Conservation (phyloP, 208 protist species). For the Crithidia mellificae region DNA sequence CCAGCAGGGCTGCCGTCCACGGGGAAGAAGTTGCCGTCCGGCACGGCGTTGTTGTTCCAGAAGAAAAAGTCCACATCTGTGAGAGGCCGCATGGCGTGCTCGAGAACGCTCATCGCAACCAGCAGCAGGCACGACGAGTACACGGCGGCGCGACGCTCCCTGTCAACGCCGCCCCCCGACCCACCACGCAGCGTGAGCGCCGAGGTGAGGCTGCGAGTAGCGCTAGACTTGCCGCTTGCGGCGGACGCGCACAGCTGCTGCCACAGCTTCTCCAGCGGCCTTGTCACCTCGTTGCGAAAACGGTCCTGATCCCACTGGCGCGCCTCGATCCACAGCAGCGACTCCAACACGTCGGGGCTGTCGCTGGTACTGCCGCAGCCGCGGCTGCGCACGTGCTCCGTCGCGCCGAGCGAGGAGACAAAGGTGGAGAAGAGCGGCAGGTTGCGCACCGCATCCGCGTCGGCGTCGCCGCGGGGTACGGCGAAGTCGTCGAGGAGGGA, state of each 20-base stretch:
- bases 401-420: conserved; percentile 17
- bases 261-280: conserved; percentile 31
- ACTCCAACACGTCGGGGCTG: conserved; percentile 5
- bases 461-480: conserved; percentile 25
- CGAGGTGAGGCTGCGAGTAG: background rate
- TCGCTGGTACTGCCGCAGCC: conserved; percentile 2
- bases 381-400: conserved; percentile 12
- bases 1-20: conserved; percentile 6
- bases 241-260: too few relatives aligned
- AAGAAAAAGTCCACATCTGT: conserved; percentile 52
- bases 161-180: background rate
- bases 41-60: conserved; percentile 42
- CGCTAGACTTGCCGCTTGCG: conserved; percentile 7
- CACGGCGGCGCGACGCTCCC: conserved; percentile 17
- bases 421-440: conserved; percentile 21
- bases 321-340: conserved; percentile 28
- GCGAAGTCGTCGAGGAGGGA: conserved; percentile 27
- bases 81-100: conserved; percentile 49
- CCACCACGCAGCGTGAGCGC: background rate
- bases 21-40: conserved; percentile 63
- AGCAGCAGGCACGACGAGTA: conserved; percentile 39
- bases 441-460: conserved; percentile 17
- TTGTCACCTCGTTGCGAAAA: conserved; percentile 18
- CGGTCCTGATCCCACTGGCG: conserved; percentile 26
- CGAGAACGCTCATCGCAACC: conserved; percentile 39